Conservation (phyloP, 73 alveolate species). For the Paramecium caudatum region DNA sequence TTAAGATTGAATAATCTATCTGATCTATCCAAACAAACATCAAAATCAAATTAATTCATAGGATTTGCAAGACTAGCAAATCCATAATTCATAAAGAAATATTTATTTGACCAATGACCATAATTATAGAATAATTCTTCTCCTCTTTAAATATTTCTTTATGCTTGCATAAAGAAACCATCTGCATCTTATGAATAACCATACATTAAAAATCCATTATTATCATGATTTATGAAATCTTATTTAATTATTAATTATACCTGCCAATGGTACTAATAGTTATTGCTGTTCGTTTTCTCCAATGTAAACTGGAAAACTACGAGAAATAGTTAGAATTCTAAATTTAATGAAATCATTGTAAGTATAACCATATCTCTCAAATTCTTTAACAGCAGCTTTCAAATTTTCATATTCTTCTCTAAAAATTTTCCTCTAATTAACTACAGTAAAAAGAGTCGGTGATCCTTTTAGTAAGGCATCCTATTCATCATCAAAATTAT, state of each 20-base stretch:
- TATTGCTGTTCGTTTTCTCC: slow-evolving; percentile 80
- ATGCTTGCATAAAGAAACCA: slow-evolving; percentile 93
- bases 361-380: slow-evolving; percentile 80
- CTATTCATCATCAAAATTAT: slow-evolving; percentile 91
- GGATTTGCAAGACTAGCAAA: slow-evolving; percentile 90
- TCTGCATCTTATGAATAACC: slow-evolving; percentile 84
- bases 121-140: slow-evolving; percentile 92
- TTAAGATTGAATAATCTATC: slow-evolving; percentile 83
- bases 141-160: slow-evolving; percentile 87
- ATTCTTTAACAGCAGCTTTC: slow-evolving; percentile 85
- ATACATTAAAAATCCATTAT: slow-evolving; percentile 94
- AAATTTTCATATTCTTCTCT: slow-evolving; percentile 89
- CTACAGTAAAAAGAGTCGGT: slow-evolving; percentile 80
- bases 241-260: slow-evolving; percentile 91
- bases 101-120: slow-evolving; percentile 93
- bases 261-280: slow-evolving; percentile 75
- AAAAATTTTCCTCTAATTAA: slow-evolving; percentile 86
- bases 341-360: slow-evolving; percentile 87
- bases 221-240: slow-evolving; percentile 94
- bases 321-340: slow-evolving; percentile 89
- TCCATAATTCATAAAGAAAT: slow-evolving; percentile 96
- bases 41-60: slow-evolving; percentile 88
- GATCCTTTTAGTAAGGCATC: slow-evolving; percentile 91
- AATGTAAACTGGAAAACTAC: slow-evolving; percentile 91
- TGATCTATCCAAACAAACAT: slow-evolving; percentile 81